A percentile compares a stretch with the other conserved stretches of the same genome.
Evolutionary conservation across 345 rosid genomes (phyloP).

Genomic region (Microthlaspi erraticum): DNA sequence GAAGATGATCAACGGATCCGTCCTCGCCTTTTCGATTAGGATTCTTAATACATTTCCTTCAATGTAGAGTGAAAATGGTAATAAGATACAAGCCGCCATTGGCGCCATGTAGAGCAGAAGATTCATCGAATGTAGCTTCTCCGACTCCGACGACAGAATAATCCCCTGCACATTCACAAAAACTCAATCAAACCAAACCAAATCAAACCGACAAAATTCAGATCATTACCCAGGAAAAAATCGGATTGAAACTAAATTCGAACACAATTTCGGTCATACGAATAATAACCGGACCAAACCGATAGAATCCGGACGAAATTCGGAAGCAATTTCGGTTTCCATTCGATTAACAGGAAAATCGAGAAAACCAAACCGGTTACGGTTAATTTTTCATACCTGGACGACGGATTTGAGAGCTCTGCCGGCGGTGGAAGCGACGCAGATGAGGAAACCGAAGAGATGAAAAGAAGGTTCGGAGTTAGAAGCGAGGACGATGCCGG

Average conservation of each 20-base stretch:
- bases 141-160: constrained; percentile 79
- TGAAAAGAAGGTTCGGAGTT: constrained; percentile 93
- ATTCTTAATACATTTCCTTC: constrained; percentile 87
- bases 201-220: not conserved
- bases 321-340: not conserved
- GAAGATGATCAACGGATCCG: constrained; percentile 67
- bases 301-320: too few species aligned
- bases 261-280: too few species aligned
- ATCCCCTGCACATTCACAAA: constrained; percentile 66
- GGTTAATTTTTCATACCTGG: constrained; percentile 49
- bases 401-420: constrained; percentile 97
- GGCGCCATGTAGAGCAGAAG: constrained; percentile 94
- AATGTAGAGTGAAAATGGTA: constrained; percentile 89
- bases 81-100: constrained; percentile 85
- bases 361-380: not conserved
- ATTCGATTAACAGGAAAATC: not conserved
- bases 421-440: constrained; percentile 93
- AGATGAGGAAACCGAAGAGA: constrained; percentile 87
- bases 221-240: too few species aligned
- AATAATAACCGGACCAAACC: too few species aligned
- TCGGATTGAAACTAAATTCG: too few species aligned
- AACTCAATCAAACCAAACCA: not conserved
- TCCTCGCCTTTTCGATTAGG: constrained; percentile 76
- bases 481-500: constrained; percentile 91
- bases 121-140: constrained; percentile 97